These are phyloP conservation scores for Ampelocalamus luodianensis DNA, from an alignment of 176 grass and related monocot genomes.

Conservation along the genomic window DNA sequence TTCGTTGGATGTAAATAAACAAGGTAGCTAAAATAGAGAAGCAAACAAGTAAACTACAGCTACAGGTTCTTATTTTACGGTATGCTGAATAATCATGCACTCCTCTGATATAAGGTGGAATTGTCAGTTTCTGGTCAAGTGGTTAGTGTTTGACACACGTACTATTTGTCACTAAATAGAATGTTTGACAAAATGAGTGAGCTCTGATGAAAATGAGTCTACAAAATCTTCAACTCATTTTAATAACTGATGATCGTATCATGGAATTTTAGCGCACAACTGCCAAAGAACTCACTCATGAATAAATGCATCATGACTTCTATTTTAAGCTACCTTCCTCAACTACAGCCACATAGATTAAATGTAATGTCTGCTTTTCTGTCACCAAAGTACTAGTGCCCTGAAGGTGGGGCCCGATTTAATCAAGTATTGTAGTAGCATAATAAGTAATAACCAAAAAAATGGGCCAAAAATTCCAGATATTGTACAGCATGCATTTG, in stretches of 20 bases:
- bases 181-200: constrained; percentile 1
- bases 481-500: neutral
- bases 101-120: neutral
- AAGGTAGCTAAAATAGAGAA: neutral
- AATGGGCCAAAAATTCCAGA: neutral
- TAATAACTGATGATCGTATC: neutral
- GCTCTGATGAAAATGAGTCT: neutral
- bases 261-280: neutral
- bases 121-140: neutral
- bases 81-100: neutral
- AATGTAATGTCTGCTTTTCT: neutral
- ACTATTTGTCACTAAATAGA: neutral
- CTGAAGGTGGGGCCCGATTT: neutral
- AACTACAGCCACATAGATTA: neutral
- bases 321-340: neutral
- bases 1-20: neutral
- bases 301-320: neutral
- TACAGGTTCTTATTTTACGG: neutral
- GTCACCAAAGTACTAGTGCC: neutral
- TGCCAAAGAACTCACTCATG: neutral
- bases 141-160: neutral
- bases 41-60: neutral
- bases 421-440: neutral
- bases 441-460: constrained; percentile 28
- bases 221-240: neutral